Evolutionary conservation across 2,329 filamentous ascomycete species (phyloP).

Genomic region (Alternaria ethzedia): DNA sequence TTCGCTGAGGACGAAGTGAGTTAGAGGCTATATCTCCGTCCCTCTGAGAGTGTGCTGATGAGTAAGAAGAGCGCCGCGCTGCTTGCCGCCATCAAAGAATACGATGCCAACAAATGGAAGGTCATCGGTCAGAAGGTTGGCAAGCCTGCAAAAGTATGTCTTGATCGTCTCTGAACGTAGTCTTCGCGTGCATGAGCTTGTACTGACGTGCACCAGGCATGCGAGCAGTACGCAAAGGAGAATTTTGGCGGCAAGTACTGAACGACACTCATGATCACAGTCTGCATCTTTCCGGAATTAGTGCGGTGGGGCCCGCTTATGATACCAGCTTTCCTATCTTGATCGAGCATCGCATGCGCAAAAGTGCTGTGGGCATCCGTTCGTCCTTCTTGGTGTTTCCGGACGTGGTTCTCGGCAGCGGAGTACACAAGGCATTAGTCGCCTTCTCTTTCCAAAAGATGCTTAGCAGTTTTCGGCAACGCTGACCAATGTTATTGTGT

Average conservation of each 20-base stretch:
- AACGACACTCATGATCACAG: conserved; percentile 50
- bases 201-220: conserved; percentile 62
- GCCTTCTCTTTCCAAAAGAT: conserved; percentile 26
- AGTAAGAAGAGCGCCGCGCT: conserved; percentile 72
- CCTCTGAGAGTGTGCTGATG: conserved; percentile 31
- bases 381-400: conserved; percentile 35
- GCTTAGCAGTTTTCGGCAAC: conserved; percentile 17
- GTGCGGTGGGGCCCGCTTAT: conserved; percentile 37
- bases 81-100: conserved; percentile 95
- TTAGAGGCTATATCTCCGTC: background rate
- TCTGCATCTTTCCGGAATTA: conserved; percentile 44
- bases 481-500: conserved; percentile 14
- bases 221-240: conserved; percentile 94
- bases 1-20: conserved; percentile 94
- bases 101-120: conserved; percentile 99
- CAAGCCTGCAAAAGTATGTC: conserved; percentile 88
- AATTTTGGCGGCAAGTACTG: conserved; percentile 71
- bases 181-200: conserved; percentile 3
- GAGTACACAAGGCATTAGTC: conserved; percentile 27
- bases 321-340: conserved; percentile 48
- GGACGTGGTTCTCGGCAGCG: conserved; percentile 32
- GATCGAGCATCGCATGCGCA: conserved; percentile 40
- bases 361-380: conserved; percentile 36
- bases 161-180: conserved; percentile 9
- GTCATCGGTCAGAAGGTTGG: conserved; percentile 94